Evolutionary conservation across 768 basidiomycete genomes (phyloP), one percentile per base, ranked within the genome.

Genomic region (Phylloporus arenicola): DNA sequence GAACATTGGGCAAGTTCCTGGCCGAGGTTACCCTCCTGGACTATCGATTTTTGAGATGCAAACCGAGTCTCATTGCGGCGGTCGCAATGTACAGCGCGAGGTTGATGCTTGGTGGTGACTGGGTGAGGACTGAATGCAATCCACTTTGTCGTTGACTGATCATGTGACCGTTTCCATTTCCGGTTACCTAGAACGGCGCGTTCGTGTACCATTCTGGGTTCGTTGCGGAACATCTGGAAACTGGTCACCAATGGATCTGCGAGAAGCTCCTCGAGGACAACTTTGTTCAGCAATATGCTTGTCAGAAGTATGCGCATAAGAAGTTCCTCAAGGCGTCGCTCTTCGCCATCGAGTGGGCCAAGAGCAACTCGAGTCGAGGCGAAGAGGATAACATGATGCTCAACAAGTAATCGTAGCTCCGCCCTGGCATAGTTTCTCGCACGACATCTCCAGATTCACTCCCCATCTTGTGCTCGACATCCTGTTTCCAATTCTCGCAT

Each of bases 21-120:
- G 92, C 92, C 55, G 96, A 99, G 70, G 90, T 95, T 45, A 96
- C 94, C 14, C 76, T 98, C 45, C 73, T 98, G 51, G 96, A 99
- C 64, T 70, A 94, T 64, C 83, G 88, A 20, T 99, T 99, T 78
- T 70, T 99, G 66, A 78, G 90, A 48, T 93, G 84, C 52, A 96
- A 93, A 71, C 95, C 95, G 0, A 92, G 88, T 68, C 77, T 96
- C 65, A 75, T 96, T 43, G 95, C 96, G 27, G 96, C 95, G 12
- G 83, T 98, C 47, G 90, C 92, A 34, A 99, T 99, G 96, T 98
- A 95, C 77, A 86, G 86, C 52, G 86, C 96, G 50, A 80, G 93
- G 59, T 80, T 72, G 72, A 98, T 99, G 96, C 71, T 98, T 61
- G 90, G 86, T 29, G 92, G 92, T 57, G 84, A 88, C 67, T 99